Base-by-base conservation (phyloP, 257 asterid genomes). In the Coffea eugenioides region DNA sequence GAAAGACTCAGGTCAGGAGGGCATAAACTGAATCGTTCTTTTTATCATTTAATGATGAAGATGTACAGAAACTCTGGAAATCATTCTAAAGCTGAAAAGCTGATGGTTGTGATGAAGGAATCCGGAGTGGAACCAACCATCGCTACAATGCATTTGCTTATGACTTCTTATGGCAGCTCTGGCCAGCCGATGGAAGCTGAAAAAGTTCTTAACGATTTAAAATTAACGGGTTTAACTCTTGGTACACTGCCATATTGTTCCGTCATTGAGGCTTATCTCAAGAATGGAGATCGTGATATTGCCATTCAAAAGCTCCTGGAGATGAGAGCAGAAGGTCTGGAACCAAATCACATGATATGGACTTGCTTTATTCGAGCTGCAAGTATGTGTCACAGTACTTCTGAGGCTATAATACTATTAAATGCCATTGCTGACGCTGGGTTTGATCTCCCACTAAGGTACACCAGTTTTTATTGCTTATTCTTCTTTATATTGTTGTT, bases 11-110 rank as follows among this genome's bases (percentile, higher is more conserved):
- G 74, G 84, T 86, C 91, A 20, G 93, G 86, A 79, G 97, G 93
- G 43, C 82, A 77, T 71, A 90, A 86, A 78, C 82, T 93, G 76
- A 83, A 95, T 80, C 90, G 99, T 65, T 93, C 98, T 11, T 91
- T 95, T 83, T 95, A 92, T 85, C 99, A 95, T 85, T 84, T 95
- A 85, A 95, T 95, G 99, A 93, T 95, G 97, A 95, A 92, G 86
- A 89, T 95, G 94, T 95, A 92, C 75, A 84, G 99, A 90, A 90
- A 79, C 77, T 88, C 89, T 2, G 96, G 91, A 13, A 82, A 92
- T 80, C 93, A 91, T 75, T 81, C 88, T 52, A 87, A 95, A 87
- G 98, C 99, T 52, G 98, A 93, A 88, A 80, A 86, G 57, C 81
- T 95, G 83, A 84, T 93, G 49, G 87, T 71, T 80, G 88, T 85